These are phyloP conservation scores for Aureobasidium mangrovei DNA, from an alignment of 2,329 filamentous ascomycete genomes.

Conservation along the genomic window DNA sequence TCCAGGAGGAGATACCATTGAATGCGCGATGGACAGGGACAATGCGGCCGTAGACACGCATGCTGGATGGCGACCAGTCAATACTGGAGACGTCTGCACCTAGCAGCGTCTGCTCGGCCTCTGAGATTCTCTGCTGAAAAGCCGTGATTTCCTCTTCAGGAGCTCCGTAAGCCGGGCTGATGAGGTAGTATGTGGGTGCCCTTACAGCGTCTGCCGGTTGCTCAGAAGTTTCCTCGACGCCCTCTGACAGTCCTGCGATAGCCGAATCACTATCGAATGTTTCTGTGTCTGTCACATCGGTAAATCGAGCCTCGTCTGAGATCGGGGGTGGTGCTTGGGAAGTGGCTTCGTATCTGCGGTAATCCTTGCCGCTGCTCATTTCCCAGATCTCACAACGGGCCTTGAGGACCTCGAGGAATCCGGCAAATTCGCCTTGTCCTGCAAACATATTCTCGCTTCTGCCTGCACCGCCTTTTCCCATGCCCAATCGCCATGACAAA, in stretches of 20 bases:
- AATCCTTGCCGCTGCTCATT: conserved; percentile 68
- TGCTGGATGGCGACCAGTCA: conserved; percentile 37
- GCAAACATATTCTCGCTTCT: conserved; percentile 46
- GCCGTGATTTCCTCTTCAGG: conserved; percentile 8
- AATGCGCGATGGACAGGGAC: conserved; percentile 51
- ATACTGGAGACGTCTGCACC: conserved; percentile 18
- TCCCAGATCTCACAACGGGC: conserved; percentile 77
- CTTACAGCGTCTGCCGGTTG: neutral
- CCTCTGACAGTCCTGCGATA: neutral
- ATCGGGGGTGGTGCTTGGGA: conserved; percentile 18
- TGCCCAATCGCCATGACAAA: conserved; percentile 41
- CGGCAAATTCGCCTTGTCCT: conserved; percentile 61
- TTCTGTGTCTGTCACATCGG: conserved; percentile 15
- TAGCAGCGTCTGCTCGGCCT: conserved; percentile 10
- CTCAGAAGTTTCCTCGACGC: neutral
- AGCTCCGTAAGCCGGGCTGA: conserved; percentile 8
- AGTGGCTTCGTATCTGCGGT: conserved; percentile 48
- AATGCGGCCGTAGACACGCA: conserved; percentile 55
- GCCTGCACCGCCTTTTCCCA: conserved; percentile 24
- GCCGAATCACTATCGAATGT: conserved; percentile 2
- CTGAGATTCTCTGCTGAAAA: neutral
- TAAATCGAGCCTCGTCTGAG: conserved; percentile 7
- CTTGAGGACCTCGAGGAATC: conserved; percentile 66
- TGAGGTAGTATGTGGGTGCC: conserved; percentile 18
- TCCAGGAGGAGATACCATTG: conserved; percentile 44